These are phyloP conservation scores for Yamadazyma trypodendri DNA, from an alignment of 1,139 yeast genomes.

Conservation along the genomic window DNA sequence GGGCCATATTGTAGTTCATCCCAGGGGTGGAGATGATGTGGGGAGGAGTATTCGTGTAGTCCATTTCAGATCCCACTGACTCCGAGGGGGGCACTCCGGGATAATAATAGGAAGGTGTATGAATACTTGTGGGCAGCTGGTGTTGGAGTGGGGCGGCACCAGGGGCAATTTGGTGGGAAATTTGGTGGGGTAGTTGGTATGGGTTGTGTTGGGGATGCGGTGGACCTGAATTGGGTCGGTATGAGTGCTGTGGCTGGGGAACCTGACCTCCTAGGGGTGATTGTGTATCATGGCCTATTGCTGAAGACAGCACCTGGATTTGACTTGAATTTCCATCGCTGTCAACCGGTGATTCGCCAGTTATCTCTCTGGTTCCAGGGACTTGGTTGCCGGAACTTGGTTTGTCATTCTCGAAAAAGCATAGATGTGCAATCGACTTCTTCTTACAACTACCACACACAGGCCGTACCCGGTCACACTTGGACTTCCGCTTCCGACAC, in stretches of 20 bases:
- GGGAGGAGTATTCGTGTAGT: background rate
- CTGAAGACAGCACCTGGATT: background rate
- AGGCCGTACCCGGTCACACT: slow-evolving; percentile 65
- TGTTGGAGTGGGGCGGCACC: background rate
- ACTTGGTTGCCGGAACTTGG: background rate
- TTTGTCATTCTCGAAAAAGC: slow-evolving; percentile 55
- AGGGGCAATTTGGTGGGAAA: background rate
- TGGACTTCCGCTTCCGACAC: slow-evolving; percentile 45
- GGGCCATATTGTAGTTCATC: slow-evolving; percentile 4
- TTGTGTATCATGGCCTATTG: no score
- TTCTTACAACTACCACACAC: slow-evolving; percentile 71
- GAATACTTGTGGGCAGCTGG: background rate
- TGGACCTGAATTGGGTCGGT: background rate
- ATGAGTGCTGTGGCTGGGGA: background rate
- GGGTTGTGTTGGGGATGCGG: background rate
- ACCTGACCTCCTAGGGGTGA: background rate
- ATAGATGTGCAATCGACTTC: slow-evolving; percentile 72
- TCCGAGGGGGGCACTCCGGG: background rate
- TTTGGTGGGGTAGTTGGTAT: background rate
- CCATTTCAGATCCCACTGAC: background rate
- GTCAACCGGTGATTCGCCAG: background rate
- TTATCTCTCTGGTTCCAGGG: background rate
- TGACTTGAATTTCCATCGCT: background rate
- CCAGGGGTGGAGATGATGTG: background rate
- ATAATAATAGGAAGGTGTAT: slow-evolving; percentile 3